A percentile compares a stretch with the other conserved stretches of the same genome.
Conservation (phyloP, 2,329 filamentous ascomycete species). For the Rhinocladiella similis region DNA sequence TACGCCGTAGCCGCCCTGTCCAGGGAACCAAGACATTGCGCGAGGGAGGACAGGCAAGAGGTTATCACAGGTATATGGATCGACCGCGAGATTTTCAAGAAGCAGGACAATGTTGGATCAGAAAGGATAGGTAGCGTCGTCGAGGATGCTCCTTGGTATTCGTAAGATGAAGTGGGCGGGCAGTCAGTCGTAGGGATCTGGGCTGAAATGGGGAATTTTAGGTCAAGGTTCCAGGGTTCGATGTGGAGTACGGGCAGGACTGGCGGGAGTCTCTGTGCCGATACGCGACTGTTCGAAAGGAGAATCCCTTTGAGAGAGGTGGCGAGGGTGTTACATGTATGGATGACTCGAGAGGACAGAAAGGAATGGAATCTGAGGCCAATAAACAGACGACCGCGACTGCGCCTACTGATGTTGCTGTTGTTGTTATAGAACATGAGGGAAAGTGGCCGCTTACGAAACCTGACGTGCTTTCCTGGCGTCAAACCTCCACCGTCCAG, state of each 20-base stretch:
- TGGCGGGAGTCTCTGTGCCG: neutral
- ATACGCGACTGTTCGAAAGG: neutral
- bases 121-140: neutral
- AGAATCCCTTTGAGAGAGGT: too few relatives aligned
- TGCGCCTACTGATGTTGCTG: too few relatives aligned
- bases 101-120: neutral
- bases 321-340: too few relatives aligned
- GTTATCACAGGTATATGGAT: neutral
- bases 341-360: too few relatives aligned
- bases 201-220: neutral
- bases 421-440: too few relatives aligned
- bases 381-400: too few relatives aligned
- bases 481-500: too few relatives aligned
- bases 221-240: neutral
- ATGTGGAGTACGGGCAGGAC: neutral
- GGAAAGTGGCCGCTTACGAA: too few relatives aligned
- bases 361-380: too few relatives aligned
- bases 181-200: neutral
- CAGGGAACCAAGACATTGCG: constrained; percentile 21
- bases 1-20: constrained; percentile 16
- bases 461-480: too few relatives aligned
- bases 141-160: neutral
- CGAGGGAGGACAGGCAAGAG: neutral
- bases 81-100: neutral
- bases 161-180: neutral